Conservation (phyloP, 2,329 filamentous ascomycete genomes). For the Epicoccum nigrum region DNA sequence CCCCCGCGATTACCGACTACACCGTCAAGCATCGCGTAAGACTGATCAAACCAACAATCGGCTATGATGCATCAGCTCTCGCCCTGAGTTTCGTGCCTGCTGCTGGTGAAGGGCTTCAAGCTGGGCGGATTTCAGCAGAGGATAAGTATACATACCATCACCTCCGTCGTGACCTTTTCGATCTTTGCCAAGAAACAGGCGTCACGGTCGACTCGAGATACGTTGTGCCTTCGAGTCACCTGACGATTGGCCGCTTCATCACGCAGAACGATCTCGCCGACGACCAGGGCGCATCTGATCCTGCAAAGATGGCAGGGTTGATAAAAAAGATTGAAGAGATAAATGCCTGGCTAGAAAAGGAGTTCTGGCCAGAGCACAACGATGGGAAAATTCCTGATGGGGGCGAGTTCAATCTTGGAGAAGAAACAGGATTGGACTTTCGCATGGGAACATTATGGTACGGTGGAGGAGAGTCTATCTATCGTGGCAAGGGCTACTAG, state of each 20-base stretch:
- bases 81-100: conserved; percentile 88
- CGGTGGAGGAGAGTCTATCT: conserved; percentile 74
- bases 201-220: conserved; percentile 79
- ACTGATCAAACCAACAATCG: conserved; percentile 81
- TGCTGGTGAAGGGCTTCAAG: conserved; percentile 60
- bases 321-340: conserved; percentile 74
- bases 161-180: conserved; percentile 78
- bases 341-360: conserved; percentile 73
- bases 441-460: conserved; percentile 77
- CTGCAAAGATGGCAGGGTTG: conserved; percentile 66
- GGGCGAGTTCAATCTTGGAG: conserved; percentile 85
- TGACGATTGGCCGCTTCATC: conserved; percentile 85
- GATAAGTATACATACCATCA: conserved; percentile 89
- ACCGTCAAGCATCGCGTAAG: conserved; percentile 71
- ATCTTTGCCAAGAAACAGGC: conserved; percentile 64
- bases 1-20: conserved; percentile 68
- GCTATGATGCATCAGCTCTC: conserved; percentile 83
- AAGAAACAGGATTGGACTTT: conserved; percentile 80
- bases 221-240: conserved; percentile 85
- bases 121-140: conserved; percentile 51
- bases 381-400: conserved; percentile 52
- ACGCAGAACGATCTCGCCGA: conserved; percentile 63
- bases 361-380: conserved; percentile 68
- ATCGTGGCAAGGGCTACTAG: conserved; percentile 57
- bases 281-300: conserved; percentile 52